These are phyloP conservation scores for Colletotrichum lini DNA, from an alignment of 2,329 filamentous ascomycete species.

Conservation along the genomic window DNA sequence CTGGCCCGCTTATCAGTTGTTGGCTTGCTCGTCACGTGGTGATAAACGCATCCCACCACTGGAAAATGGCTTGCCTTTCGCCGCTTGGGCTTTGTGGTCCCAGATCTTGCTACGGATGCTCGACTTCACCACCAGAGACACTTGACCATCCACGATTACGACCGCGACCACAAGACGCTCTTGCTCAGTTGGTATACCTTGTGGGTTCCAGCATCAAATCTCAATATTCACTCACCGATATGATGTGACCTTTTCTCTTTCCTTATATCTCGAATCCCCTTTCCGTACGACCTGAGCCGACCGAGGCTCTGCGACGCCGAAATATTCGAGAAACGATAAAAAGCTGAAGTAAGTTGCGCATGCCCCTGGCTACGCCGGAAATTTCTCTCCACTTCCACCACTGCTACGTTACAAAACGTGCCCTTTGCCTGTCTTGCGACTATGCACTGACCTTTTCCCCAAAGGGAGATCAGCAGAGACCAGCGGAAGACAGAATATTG, in stretches of 20 bases:
- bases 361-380: slow-evolving; percentile 10
- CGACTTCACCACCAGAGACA: slow-evolving; percentile 16
- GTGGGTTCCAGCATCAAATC: slow-evolving; percentile 24
- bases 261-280: slow-evolving; percentile 39
- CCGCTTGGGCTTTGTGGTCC: slow-evolving; percentile 15
- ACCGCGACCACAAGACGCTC: not conserved
- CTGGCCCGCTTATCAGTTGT: slow-evolving; percentile 18
- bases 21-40: slow-evolving; percentile 5
- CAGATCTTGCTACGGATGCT: slow-evolving; percentile 22
- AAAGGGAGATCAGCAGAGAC: slow-evolving; percentile 32
- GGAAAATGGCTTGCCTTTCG: slow-evolving; percentile 21
- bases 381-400: slow-evolving; percentile 14
- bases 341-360: slow-evolving; percentile 37
- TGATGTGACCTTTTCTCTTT: slow-evolving; percentile 42
- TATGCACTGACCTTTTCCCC: slow-evolving; percentile 5
- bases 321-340: slow-evolving; percentile 35
- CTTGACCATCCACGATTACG: slow-evolving; percentile 16
- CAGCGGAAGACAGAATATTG: slow-evolving; percentile 27
- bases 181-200: slow-evolving; percentile 27
- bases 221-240: slow-evolving; percentile 36
- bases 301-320: slow-evolving; percentile 43
- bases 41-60: slow-evolving; percentile 23
- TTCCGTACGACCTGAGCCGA: slow-evolving; percentile 43
- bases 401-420: not conserved
- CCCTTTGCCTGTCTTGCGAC: slow-evolving; percentile 12